Evolutionary conservation across 1,284 basidiomycete species (phyloP).

Genomic region (Malassezia globosa): DNA sequence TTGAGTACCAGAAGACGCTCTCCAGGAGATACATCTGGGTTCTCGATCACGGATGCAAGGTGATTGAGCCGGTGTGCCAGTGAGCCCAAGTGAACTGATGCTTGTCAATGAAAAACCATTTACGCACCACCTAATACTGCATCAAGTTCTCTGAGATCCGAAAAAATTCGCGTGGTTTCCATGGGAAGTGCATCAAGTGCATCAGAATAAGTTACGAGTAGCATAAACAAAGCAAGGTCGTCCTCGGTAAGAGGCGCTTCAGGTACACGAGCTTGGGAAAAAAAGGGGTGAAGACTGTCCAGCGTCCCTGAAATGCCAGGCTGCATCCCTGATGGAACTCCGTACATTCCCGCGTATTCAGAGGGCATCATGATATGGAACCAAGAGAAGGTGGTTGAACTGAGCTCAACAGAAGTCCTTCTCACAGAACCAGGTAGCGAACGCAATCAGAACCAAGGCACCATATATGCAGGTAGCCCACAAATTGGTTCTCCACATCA

Average conservation of each 20-base stretch:
- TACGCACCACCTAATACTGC: conserved; percentile 64
- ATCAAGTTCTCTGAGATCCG: conserved; percentile 91
- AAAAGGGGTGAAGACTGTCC: conserved; percentile 13
- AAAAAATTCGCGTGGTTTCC: conserved; percentile 85
- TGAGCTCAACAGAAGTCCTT: too few species aligned
- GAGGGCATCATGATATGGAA: conserved; percentile 5
- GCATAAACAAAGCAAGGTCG: conserved; percentile 27
- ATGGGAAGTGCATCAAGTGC: conserved; percentile 84
- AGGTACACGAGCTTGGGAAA: conserved; percentile 9
- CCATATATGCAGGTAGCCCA: too few species aligned
- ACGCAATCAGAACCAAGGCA: too few species aligned
- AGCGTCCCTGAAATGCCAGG: conserved; percentile 6
- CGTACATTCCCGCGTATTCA: conserved; percentile 1
- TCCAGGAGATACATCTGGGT: conserved; percentile 58
- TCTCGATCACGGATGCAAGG: conserved; percentile 49
- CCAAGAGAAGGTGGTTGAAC: too few species aligned
- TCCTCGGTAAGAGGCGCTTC: conserved; percentile 15
- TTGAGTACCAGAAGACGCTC: conserved; percentile 74
- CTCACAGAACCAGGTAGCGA: too few species aligned
- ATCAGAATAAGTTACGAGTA: conserved; percentile 52
- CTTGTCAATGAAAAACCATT: background rate
- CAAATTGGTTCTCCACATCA: too few species aligned
- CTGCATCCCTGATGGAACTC: conserved; percentile 3
- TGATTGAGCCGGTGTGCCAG: conserved; percentile 36
- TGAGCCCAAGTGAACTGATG: conserved; percentile 35